Conservation (phyloP, 163 green algal genomes). For the Trebouxia gelatinosa region DNA sequence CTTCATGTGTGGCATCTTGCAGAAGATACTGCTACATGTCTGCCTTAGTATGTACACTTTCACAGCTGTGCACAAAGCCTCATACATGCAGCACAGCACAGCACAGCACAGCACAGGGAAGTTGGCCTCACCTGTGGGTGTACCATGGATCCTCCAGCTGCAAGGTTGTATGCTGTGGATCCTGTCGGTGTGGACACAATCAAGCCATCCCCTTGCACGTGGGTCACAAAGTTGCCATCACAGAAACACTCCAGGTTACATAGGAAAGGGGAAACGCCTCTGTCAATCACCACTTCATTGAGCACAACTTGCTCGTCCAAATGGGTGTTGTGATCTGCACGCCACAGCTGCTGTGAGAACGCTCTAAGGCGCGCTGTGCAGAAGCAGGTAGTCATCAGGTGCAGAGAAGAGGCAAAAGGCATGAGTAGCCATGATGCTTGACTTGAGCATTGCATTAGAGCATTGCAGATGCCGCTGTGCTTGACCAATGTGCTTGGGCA, state of each 20-base stretch:
- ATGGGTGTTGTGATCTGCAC: constrained; percentile 25
- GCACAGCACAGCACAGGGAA: no score
- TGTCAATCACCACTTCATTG: constrained; percentile 57
- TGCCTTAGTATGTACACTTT: no score
- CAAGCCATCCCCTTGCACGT: constrained; percentile 82
- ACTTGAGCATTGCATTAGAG: not conserved
- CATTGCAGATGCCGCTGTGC: no score
- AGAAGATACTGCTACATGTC: no score
- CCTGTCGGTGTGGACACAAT: constrained; percentile 87
- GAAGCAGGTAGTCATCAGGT: not conserved
- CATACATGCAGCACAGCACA: no score
- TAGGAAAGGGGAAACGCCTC: constrained; percentile 73
- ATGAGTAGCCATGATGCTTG: not conserved
- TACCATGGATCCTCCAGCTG: constrained; percentile 82
- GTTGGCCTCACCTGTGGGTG: constrained; percentile 70
- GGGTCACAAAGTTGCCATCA: constrained; percentile 83
- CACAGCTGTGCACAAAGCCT: no score
- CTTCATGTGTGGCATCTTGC: no score
- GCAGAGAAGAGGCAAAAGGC: not conserved
- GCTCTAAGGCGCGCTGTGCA: not conserved
- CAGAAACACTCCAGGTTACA: constrained; percentile 92
- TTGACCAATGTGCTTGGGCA: no score
- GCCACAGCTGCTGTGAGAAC: not conserved
- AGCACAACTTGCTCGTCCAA: constrained; percentile 39
- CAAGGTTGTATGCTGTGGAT: constrained; percentile 86